Evolutionary conservation across 306 rosid species (phyloP).

Genomic region (Lathyrus oleraceus): DNA sequence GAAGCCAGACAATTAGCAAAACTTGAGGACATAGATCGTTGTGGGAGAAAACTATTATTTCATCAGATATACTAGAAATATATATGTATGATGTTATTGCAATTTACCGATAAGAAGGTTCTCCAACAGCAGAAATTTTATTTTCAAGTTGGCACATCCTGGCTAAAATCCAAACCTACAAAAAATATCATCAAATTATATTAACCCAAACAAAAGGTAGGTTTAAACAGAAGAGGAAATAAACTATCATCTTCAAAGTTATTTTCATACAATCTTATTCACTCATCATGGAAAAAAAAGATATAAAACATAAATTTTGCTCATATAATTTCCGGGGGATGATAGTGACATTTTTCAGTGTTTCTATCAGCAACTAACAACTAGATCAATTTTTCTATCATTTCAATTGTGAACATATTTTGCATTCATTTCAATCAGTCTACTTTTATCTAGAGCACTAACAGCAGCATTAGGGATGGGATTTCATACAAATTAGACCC

Average conservation of each 20-base stretch:
- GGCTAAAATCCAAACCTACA: constrained; percentile 96
- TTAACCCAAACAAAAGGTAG: constrained; percentile 11
- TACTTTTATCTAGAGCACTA: constrained; percentile 17
- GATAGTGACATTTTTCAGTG: not conserved
- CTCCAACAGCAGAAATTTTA: constrained; percentile 93
- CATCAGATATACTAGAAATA: constrained; percentile 19
- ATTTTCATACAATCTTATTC: not conserved
- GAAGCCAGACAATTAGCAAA: not conserved
- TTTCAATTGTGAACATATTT: constrained; percentile 13
- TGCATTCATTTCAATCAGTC: constrained; percentile 21
- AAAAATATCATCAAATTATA: constrained; percentile 21
- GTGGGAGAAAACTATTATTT: not conserved
- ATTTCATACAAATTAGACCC: not conserved
- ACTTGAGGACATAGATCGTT: constrained; percentile 5
- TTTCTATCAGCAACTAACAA: constrained; percentile 29
- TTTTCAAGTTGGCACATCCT: constrained; percentile 97
- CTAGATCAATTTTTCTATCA: not conserved
- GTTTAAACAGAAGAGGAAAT: constrained; percentile 24
- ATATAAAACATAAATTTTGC: constrained; percentile 22
- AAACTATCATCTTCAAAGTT: not conserved
- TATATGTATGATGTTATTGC: constrained; percentile 21
- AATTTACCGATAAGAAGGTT: constrained; percentile 83
- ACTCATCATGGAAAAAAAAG: constrained; percentile 19
- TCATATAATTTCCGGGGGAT: constrained; percentile 24
- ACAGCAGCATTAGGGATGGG: constrained; percentile 17